A percentile compares a stretch with the other conserved stretches of the same genome.
Conservation (phyloP, 2,329 filamentous ascomycete genomes). For the Paecilomyces dactylethromorphus region DNA sequence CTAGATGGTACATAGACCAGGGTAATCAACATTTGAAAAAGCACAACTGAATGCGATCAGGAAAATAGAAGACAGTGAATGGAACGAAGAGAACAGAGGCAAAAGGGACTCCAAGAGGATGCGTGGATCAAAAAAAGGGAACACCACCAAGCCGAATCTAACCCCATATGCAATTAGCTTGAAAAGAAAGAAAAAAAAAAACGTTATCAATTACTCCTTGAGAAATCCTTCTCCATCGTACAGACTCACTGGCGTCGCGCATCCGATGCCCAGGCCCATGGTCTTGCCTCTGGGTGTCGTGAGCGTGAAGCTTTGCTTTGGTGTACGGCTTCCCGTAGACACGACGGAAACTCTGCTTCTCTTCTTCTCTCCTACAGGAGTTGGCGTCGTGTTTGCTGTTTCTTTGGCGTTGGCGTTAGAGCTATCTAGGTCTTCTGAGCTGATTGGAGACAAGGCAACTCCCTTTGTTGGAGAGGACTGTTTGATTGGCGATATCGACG, state of each 20-base stretch:
- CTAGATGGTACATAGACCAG: no score
- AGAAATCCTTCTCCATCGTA: constrained; percentile 38
- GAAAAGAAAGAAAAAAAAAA: constrained; percentile 1
- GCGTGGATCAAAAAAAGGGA: neutral
- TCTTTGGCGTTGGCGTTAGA: neutral
- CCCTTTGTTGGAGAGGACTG: neutral
- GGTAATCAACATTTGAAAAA: neutral
- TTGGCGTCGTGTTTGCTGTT: neutral
- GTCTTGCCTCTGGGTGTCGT: constrained; percentile 21
- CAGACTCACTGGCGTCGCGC: constrained; percentile 39
- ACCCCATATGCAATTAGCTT: neutral
- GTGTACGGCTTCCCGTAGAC: constrained; percentile 3
- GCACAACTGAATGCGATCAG: neutral
- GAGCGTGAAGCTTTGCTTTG: constrained; percentile 11
- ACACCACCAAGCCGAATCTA: neutral
- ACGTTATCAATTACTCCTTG: constrained; percentile 21
- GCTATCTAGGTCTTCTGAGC: neutral
- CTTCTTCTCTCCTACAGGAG: neutral
- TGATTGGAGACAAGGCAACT: neutral
- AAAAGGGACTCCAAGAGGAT: neutral
- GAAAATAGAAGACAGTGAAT: neutral
- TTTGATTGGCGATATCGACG: neutral
- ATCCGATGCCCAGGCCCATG: constrained; percentile 21
- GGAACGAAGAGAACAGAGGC: neutral
- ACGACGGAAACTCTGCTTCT: neutral